Base-by-base conservation (phyloP, 108 stramenopile genomes). In the Cyclostephanos invisitatus region DNA sequence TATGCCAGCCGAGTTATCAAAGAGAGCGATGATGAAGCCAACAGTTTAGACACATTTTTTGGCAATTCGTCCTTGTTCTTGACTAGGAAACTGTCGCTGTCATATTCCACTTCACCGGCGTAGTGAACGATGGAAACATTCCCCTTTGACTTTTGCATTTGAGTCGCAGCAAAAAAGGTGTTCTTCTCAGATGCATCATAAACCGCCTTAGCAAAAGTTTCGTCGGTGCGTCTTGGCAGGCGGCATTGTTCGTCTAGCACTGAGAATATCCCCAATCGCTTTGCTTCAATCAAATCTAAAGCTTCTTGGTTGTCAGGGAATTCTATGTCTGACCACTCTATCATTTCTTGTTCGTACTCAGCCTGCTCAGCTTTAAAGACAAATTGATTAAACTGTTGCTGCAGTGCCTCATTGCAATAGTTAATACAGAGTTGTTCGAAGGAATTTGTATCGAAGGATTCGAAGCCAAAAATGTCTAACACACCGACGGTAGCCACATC, bases 381-480 rank as follows among this genome's bases (percentile, higher is more conserved):
- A 68, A 92, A 96, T 22, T 83, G 76, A 70, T 95, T 95, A 81
- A 96, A 96, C 58, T 96, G 97, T 67, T 96, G 94, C 70, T 96
- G 94, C 0, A 97, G 79, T 9, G 91, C 88, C 71, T 96, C 95
- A 69, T 98, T 98, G 64, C 94, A 94, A 72, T 96, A 98, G 80
- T 98, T 98, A 84, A 98, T 98, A 74, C 97, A 98, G 24, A 98
- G 84, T 74, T 98, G 96, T 77, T 97, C 97, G 72, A 97, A 98
- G 20, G 89, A 89, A 74, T 97, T 97, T 38, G 63, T 65, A 9
- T 85, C 83, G 71, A 99, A 99, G 29, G 92, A 93, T 77, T 99
- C 99, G 71, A 99, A 99, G 25, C 99, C 99, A 80, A 99, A 99
- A 63, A 99, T 99, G 73, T 99, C 99, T 21, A 99, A 80, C 28